Evolutionary conservation across 2,329 filamentous ascomycete genomes (phyloP).

Genomic region (Colletotrichum ledebouriae): DNA sequence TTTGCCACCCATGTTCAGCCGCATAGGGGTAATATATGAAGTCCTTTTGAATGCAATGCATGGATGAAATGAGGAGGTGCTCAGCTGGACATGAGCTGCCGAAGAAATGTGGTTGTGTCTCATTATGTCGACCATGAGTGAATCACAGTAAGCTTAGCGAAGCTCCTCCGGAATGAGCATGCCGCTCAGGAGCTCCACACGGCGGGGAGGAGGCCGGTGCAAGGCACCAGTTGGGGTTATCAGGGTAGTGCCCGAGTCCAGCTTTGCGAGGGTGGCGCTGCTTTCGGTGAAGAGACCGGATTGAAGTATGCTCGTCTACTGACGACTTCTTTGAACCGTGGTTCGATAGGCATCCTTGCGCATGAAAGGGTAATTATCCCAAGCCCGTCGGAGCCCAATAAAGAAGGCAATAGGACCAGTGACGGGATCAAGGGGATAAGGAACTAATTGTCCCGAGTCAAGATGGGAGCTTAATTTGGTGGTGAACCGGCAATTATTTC

Average conservation of each 20-base stretch:
- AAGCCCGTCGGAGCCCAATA: not conserved
- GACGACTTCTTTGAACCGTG: not conserved
- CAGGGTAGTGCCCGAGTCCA: not conserved
- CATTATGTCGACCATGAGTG: slow-evolving; percentile 7
- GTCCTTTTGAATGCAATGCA: not conserved
- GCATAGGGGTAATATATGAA: no score
- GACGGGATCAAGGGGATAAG: not conserved
- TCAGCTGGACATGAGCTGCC: slow-evolving; percentile 8
- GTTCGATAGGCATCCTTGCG: not conserved
- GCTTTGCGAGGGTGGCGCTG: slow-evolving; percentile 21
- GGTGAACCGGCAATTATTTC: not conserved
- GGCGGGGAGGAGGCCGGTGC: not conserved
- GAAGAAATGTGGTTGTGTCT: not conserved
- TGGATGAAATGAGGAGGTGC: not conserved
- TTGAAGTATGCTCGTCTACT: no score
- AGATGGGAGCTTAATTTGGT: not conserved
- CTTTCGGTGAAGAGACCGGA: not conserved
- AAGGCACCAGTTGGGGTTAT: not conserved
- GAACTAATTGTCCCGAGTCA: slow-evolving; percentile 23
- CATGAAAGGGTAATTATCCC: not conserved
- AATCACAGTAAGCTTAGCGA: slow-evolving; percentile 3
- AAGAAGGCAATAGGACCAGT: not conserved
- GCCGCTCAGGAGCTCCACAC: not conserved
- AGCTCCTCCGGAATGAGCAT: slow-evolving; percentile 4
- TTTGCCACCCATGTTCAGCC: no score